Base-by-base conservation (phyloP, 2,329 filamentous ascomycete species). In the Ascochyta rabiei region DNA sequence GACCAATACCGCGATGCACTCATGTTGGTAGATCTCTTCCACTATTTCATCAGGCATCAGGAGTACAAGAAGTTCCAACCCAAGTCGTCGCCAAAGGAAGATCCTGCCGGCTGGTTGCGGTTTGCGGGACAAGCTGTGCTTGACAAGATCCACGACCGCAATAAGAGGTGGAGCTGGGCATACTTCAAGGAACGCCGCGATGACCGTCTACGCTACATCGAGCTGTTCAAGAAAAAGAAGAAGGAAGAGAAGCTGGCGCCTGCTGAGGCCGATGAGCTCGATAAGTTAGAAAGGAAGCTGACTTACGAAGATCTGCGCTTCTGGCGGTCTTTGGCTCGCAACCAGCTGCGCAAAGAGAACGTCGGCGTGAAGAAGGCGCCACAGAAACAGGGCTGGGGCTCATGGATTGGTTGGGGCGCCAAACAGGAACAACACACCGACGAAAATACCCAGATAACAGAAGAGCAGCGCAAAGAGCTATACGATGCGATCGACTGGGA, bases 401-500 rank as follows among this genome's bases (percentile, higher is more conserved):
- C 90, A 24, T 99, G 93, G 93, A 84, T 91, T 26, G 57, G 64
- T 0, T 98, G 93, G 93, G 93, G 93, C 18, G 53, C 66, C 47
- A 76, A 76, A 54, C 90, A 84, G 45, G 81, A 88, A 45, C 79
- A 82, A 45, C 83, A 89, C 35, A 82, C 89, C 39, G 82, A 87
- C 4, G 89, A 96, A 63, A 89, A 93, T 59, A 90, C 88, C 0
- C 86, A 91, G 56, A 96, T 99, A 83, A 96, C 91, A 0, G 95
- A 99, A 58, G 88, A 98, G 75, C 93, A 99, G 73, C 88, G 93
- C 37, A 92, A 98, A 73, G 93, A 99, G 76, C 84, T 99, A 9
- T 99, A 98, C 74, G 89, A 96, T 64, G 96, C 91, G 44, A 99
- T 99, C 67, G 95, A 98, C 68, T 99, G 93, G 88, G 91, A 99